Evolutionary conservation across 2,329 filamentous ascomycete genomes (phyloP).

Genomic region (Aspergillus brasiliensis): DNA sequence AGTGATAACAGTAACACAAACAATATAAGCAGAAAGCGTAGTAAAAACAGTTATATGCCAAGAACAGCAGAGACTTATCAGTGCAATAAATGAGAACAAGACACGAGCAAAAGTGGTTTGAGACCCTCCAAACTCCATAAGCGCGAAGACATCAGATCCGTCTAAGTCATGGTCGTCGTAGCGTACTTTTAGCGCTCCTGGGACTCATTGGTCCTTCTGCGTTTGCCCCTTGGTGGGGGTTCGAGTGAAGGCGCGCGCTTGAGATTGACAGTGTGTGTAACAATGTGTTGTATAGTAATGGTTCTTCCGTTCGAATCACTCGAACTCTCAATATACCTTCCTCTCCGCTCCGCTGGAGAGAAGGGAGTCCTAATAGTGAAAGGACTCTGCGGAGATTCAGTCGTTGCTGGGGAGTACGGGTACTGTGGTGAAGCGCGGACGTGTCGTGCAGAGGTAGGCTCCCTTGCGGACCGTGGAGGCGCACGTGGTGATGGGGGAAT

Average conservation of each 20-base stretch:
- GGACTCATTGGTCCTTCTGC: constrained; percentile 14
- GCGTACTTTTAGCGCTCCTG: constrained; percentile 2
- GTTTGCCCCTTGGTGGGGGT: constrained; percentile 19
- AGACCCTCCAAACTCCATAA: background rate
- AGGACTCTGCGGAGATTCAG: constrained; percentile 16
- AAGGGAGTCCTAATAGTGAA: constrained; percentile 13
- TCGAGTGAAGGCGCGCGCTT: constrained; percentile 20
- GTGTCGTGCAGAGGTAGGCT: constrained; percentile 5
- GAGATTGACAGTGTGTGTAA: constrained; percentile 20
- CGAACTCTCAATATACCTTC: constrained; percentile 13
- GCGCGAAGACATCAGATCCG: background rate
- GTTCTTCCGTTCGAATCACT: background rate
- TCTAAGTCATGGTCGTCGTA: background rate
- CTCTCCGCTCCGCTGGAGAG: constrained; percentile 13
- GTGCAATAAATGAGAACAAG: background rate
- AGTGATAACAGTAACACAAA: background rate
- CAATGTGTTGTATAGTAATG: constrained; percentile 19
- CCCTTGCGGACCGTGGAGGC: constrained; percentile 11
- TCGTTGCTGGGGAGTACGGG: constrained; percentile 10
- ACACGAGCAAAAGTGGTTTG: background rate
- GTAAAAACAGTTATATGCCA: background rate
- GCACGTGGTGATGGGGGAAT: constrained; percentile 10
- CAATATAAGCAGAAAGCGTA: background rate
- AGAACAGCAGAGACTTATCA: background rate
- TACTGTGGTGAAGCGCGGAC: constrained; percentile 12